Conservation (phyloP, 2,329 filamentous ascomycete genomes). For the Samsoniella hepiali region DNA sequence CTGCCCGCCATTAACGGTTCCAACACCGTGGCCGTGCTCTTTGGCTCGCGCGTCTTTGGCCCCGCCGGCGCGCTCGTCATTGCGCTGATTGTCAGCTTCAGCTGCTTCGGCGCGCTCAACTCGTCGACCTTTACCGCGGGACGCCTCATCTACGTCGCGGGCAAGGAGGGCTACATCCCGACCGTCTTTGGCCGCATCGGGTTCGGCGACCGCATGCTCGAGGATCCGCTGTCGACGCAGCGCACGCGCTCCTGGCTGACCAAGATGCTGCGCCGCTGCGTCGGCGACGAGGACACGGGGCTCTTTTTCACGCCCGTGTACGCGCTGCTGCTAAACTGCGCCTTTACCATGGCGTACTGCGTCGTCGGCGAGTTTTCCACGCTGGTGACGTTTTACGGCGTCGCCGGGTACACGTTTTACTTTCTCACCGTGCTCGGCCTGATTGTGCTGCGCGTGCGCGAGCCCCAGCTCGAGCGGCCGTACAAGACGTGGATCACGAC, state of each 20-base stretch:
- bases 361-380: slow-evolving; percentile 86
- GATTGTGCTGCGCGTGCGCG: slow-evolving; percentile 82
- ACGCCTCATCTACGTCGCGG: slow-evolving; percentile 87
- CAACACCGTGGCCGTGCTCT: slow-evolving; percentile 95
- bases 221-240: slow-evolving; percentile 40
- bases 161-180: slow-evolving; percentile 92
- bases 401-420: slow-evolving; percentile 96
- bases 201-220: slow-evolving; percentile 46
- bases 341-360: slow-evolving; percentile 73
- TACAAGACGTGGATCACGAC: slow-evolving; percentile 97
- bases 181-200: slow-evolving; percentile 80
- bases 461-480: slow-evolving; percentile 82
- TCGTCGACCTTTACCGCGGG: slow-evolving; percentile 91
- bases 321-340: slow-evolving; percentile 78
- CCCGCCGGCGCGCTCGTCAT: slow-evolving; percentile 76
- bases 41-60: slow-evolving; percentile 87
- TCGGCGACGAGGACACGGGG: slow-evolving; percentile 74
- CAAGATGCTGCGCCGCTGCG: slow-evolving; percentile 56
- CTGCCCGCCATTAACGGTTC: slow-evolving; percentile 74
- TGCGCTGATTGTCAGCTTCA: slow-evolving; percentile 83
- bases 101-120: slow-evolving; percentile 92
- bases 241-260: slow-evolving; percentile 55
- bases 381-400: slow-evolving; percentile 93
- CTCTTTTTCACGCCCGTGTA: slow-evolving; percentile 94
- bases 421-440: slow-evolving; percentile 92